phyloP scores from a whole-genome alignment of 805 yeast species.

The Candida andamanensis region DNA sequence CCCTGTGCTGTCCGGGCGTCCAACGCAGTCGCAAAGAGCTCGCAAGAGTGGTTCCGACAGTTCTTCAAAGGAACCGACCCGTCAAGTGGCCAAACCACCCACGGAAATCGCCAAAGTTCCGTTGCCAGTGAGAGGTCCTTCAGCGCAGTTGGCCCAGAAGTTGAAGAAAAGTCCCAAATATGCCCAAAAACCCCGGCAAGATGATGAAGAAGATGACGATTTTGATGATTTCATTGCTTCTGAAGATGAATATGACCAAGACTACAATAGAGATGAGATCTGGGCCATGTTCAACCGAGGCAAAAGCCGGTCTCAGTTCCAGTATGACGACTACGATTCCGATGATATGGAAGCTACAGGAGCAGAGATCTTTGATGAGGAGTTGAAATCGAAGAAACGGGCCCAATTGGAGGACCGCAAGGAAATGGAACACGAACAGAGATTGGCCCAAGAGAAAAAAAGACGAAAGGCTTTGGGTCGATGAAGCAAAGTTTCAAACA shows the following conservation, averaged over 20 bases:
- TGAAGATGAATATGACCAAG: conserved; percentile 44
- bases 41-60: background rate
- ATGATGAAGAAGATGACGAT: conserved; percentile 13
- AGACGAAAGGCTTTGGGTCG: no score
- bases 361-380: conserved; percentile 81
- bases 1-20: no score
- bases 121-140: conserved; percentile 51
- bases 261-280: conserved; percentile 79
- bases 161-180: conserved; percentile 30
- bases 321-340: conserved; percentile 40
- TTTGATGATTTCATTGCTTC: conserved; percentile 51
- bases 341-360: conserved; percentile 95
- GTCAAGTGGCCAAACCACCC: background rate
- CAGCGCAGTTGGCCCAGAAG: conserved; percentile 47
- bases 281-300: conserved; percentile 82
- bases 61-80: no score
- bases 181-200: conserved; percentile 5
- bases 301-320: conserved; percentile 42
- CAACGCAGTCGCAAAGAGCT: conserved; percentile 1
- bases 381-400: conserved; percentile 55
- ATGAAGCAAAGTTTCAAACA: no score
- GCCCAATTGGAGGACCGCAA: conserved; percentile 74
- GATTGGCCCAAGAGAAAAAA: conserved; percentile 26
- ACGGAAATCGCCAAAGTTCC: conserved; percentile 16
- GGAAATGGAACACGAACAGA: conserved; percentile 59